Evolutionary conservation across 495 filamentous ascomycete species (phyloP).

Genomic region (Alectoria sarmentosa): DNA sequence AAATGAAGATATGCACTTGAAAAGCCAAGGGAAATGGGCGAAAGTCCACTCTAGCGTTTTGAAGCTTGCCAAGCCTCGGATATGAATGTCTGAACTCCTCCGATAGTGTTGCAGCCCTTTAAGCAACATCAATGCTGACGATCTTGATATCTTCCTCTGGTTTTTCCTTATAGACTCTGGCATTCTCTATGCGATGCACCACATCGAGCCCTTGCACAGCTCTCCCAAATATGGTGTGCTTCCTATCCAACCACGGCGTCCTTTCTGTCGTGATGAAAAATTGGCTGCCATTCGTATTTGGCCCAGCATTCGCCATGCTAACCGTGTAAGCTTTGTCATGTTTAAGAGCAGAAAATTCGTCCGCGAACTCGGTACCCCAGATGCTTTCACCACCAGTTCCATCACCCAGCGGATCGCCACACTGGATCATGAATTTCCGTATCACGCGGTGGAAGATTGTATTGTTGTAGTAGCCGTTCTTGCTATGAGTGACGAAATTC

Average conservation of each 20-base stretch:
- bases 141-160: constrained; percentile 97
- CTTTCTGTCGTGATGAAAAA: constrained; percentile 99
- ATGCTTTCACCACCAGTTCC: constrained; percentile 95
- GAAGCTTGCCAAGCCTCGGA: background rate
- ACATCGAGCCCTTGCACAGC: constrained; percentile 87
- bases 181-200: constrained; percentile 94
- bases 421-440: constrained; percentile 96
- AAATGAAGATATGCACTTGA: background rate
- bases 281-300: constrained; percentile 72
- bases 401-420: constrained; percentile 90
- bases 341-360: constrained; percentile 85
- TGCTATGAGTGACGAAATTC: constrained; percentile 92
- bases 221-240: constrained; percentile 93
- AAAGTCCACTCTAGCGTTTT: background rate
- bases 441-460: constrained; percentile 97
- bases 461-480: constrained; percentile 89
- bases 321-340: constrained; percentile 96
- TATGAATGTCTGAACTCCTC: background rate
- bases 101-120: background rate
- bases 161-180: constrained; percentile 87
- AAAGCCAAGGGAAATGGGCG: background rate
- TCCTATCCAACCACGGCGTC: constrained; percentile 91
- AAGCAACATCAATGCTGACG: constrained; percentile 67
- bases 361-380: constrained; percentile 93
- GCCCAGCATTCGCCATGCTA: constrained; percentile 95